Percentiles rank a stretch among this genome's conserved stretches.
These are phyloP conservation scores for Stenocarpella maydis DNA, from an alignment of 2,329 filamentous ascomycete genomes.

Conservation along the genomic window DNA sequence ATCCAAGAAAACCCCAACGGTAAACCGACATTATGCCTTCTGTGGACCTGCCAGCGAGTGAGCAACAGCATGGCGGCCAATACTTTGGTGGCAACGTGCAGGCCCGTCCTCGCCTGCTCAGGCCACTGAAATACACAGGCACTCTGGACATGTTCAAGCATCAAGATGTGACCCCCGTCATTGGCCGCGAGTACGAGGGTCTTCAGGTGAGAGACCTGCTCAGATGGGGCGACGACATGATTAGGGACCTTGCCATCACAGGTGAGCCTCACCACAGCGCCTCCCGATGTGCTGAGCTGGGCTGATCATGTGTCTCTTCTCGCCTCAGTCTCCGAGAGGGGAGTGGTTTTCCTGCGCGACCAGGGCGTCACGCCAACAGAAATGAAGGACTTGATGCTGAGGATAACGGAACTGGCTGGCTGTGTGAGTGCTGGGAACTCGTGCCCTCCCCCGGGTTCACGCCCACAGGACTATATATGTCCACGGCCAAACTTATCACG, in stretches of 20 bases:
- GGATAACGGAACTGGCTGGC: conserved; percentile 53
- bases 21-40: conserved; percentile 47
- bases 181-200: conserved; percentile 45
- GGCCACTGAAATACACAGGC: conserved; percentile 45
- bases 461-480: background rate
- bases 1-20: background rate
- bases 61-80: conserved; percentile 35
- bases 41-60: conserved; percentile 33
- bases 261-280: conserved; percentile 37
- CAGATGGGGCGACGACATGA: conserved; percentile 43
- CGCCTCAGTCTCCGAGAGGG: conserved; percentile 52
- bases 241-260: conserved; percentile 44
- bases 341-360: conserved; percentile 59
- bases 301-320: conserved; percentile 21
- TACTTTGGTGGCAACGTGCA: conserved; percentile 41
- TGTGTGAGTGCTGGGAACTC: conserved; percentile 42
- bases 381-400: conserved; percentile 55
- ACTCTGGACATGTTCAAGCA: conserved; percentile 50
- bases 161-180: conserved; percentile 46
- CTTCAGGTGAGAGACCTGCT: conserved; percentile 44
- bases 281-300: background rate
- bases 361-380: conserved; percentile 55
- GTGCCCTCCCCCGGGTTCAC: no score
- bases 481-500: background rate
- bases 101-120: conserved; percentile 38